These are phyloP conservation scores for Colletotrichum kahawae DNA, from an alignment of 2,329 filamentous ascomycete genomes.

Conservation along the genomic window DNA sequence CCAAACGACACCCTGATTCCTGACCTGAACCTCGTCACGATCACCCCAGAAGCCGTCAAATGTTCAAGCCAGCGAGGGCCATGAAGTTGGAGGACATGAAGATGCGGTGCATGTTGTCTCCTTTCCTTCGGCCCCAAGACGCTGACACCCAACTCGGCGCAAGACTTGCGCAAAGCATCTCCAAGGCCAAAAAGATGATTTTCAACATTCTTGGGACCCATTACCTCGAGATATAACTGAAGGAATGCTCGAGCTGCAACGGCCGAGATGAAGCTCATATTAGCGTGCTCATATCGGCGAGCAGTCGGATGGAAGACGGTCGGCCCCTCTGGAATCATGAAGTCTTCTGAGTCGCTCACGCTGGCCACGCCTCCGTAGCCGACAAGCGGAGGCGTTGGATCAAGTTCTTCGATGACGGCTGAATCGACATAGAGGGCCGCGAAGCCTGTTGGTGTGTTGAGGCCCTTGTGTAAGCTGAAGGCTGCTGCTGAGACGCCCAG, in stretches of 20 bases:
- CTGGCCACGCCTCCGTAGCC: conserved; percentile 28
- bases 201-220: conserved; percentile 29
- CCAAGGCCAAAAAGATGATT: conserved; percentile 29
- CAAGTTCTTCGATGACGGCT: conserved; percentile 20
- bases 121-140: conserved; percentile 26
- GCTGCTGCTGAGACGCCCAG: conserved; percentile 33
- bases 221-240: conserved; percentile 29
- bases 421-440: conserved; percentile 33
- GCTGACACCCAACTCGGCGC: conserved; percentile 24
- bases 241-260: conserved; percentile 29
- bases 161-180: conserved; percentile 23
- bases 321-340: conserved; percentile 22
- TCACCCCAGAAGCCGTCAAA: conserved; percentile 18
- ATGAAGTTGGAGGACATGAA: conserved; percentile 31
- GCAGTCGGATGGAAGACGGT: conserved; percentile 28
- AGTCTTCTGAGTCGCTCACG: conserved; percentile 13
- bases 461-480: conserved; percentile 37
- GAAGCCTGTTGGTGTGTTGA: conserved; percentile 34
- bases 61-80: conserved; percentile 25
- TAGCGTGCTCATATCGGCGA: conserved; percentile 34
- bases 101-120: conserved; percentile 29
- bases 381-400: conserved; percentile 32
- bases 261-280: conserved; percentile 29
- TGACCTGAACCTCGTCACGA: conserved; percentile 28
- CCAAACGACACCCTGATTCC: conserved; percentile 32